These are phyloP conservation scores for Geotrichum phurueaensis DNA, from an alignment of 1,139 yeast genomes.

Conservation along the genomic window DNA sequence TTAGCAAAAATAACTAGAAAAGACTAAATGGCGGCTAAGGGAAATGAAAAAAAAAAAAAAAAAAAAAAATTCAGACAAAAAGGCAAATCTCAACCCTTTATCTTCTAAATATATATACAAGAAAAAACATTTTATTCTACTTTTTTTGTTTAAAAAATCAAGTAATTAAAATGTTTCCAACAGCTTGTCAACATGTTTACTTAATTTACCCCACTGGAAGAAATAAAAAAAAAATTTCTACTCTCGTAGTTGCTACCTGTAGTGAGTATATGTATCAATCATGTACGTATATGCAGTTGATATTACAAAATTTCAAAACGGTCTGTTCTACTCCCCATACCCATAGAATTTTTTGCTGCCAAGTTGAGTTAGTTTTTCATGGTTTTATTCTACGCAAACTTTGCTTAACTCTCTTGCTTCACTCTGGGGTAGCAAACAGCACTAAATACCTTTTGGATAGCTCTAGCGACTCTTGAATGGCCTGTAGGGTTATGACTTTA, in stretches of 20 bases:
- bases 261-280: background rate
- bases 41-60: too few species aligned
- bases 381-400: background rate
- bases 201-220: background rate
- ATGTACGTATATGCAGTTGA: background rate
- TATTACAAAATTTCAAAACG: background rate
- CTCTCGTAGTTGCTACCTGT: background rate
- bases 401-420: background rate
- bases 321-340: background rate
- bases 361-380: background rate
- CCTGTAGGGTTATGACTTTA: too few species aligned
- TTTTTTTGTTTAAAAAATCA: too few species aligned
- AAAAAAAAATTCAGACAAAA: too few species aligned
- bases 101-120: too few species aligned
- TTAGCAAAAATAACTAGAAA: too few species aligned
- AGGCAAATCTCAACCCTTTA: too few species aligned
- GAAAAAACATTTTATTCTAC: too few species aligned
- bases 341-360: background rate
- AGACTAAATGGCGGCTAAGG: too few species aligned
- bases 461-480: background rate
- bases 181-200: background rate
- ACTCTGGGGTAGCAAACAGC: background rate
- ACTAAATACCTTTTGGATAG: background rate
- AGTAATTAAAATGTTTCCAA: background rate
- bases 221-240: background rate